Base-by-base conservation (phyloP, 352 stramenopile species). In the Globisporangium irregulare region DNA sequence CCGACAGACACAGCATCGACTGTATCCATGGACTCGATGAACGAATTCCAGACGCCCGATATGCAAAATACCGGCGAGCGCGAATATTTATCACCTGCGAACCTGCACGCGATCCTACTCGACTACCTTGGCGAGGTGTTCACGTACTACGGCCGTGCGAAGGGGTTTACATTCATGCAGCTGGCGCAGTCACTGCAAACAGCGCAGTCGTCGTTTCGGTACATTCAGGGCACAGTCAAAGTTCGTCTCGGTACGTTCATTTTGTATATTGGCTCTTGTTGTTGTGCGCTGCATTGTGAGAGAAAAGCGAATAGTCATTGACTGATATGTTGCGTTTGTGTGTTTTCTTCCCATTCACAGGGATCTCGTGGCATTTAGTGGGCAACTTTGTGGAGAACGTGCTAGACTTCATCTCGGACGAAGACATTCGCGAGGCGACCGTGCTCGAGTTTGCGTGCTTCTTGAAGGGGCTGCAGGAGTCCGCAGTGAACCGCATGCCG, bases 341-440 rank as follows among this genome's bases (percentile, higher is more conserved):
- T 64, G 14, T 60, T n/a, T 54, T 10, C 27, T 60, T 48, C 36
- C 8, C 36, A 43, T 18, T 25, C 51, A 29, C 64, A 72, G 73
- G 73, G 51, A 73, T 92, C n/a, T 82, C 85, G 60, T 89, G 80
- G 82, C 81, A 84, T 32, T 76, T 90, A 25, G 82, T 89, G 15
- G 73, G 71, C 10, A 74, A 68, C 1, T 86, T 93, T 70, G 81
- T 90, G 50, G 75, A 91, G 60, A 79, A 90, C 57, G 71, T 90
- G 51, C 57, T 88, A 36, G 80, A 74, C 1, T 93, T 93, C 57
- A 89, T 93, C 65, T 74, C 71, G 24, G 85, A 93, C 63, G 81
- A 91, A 56, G 82, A 93, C 69, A 86, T 93, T 57, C 80, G 81
- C 32, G 85, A 93, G 24, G 85, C 85, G 15, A 80, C 70, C 5